Conservation (phyloP, 2,329 filamentous ascomycete species). For the Pezicula rhizophila region DNA sequence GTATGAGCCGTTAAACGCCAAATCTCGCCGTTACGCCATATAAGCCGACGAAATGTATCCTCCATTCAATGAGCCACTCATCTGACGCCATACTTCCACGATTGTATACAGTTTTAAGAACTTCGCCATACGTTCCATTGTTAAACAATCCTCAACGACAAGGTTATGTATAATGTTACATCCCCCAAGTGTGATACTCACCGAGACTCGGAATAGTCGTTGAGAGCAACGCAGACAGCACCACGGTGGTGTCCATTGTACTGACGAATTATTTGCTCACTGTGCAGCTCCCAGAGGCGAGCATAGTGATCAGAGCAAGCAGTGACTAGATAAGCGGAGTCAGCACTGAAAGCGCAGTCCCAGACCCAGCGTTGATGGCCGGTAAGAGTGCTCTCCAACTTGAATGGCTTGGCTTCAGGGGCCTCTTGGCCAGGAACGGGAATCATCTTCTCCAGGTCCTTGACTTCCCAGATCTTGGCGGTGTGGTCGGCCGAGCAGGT, state of each 20-base stretch:
- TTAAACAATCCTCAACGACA: neutral
- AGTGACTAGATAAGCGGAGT: constrained; percentile 68
- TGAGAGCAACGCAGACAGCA: constrained; percentile 66
- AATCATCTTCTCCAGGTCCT: constrained; percentile 53
- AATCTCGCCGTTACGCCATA: no score
- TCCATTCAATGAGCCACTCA: no score
- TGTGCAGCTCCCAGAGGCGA: constrained; percentile 64
- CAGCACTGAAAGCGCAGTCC: constrained; percentile 72
- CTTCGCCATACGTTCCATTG: neutral
- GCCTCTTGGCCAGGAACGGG: constrained; percentile 19
- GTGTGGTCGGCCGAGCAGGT: constrained; percentile 74
- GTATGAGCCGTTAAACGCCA: no score
- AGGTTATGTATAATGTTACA: no score
- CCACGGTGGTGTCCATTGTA: constrained; percentile 73
- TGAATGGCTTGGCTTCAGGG: constrained; percentile 44
- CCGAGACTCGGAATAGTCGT: constrained; percentile 45
- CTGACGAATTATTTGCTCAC: constrained; percentile 65
- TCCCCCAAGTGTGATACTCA: constrained; percentile 5
- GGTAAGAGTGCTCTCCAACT: constrained; percentile 62
- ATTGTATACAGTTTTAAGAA: neutral
- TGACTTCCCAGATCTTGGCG: constrained; percentile 91
- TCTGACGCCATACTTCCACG: no score
- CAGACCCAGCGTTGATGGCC: constrained; percentile 74
- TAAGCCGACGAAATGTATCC: no score
- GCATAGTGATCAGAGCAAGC: constrained; percentile 72